These are phyloP conservation scores for Citrus mangshanensis DNA, from an alignment of 345 rosid species.

Conservation along the genomic window DNA sequence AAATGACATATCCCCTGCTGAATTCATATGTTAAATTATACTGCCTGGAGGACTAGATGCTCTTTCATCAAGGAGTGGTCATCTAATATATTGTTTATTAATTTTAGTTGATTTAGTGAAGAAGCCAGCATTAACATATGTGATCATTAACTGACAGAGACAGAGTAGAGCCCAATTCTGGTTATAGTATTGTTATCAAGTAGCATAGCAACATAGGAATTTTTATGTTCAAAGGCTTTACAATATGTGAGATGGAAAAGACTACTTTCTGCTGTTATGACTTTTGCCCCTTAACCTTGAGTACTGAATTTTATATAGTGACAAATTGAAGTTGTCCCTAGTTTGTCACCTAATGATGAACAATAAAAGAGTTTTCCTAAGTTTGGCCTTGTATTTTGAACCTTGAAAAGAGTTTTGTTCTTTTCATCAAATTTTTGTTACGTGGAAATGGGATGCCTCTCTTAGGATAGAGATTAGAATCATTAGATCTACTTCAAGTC, in stretches of 20 bases:
- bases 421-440: not conserved
- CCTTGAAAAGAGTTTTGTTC: not conserved
- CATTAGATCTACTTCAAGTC: not conserved
- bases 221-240: not conserved
- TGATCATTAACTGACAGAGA: constrained; percentile 3
- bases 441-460: not conserved
- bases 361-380: not conserved
- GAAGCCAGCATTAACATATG: not conserved
- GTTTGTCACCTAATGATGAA: not conserved
- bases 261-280: not conserved
- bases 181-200: not conserved
- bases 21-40: not conserved
- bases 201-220: not conserved
- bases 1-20: not conserved
- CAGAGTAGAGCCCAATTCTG: not conserved
- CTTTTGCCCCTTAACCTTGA: not conserved
- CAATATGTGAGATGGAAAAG: not conserved
- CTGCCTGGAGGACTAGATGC: not conserved
- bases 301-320: not conserved
- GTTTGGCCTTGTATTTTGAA: constrained; percentile 5
- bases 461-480: not conserved
- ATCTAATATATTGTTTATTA: not conserved
- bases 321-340: not conserved
- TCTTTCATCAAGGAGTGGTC: not conserved
- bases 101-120: not conserved